phyloP scores from a whole-genome alignment of 139 green algal genomes.

The Ulvella scutata region DNA sequence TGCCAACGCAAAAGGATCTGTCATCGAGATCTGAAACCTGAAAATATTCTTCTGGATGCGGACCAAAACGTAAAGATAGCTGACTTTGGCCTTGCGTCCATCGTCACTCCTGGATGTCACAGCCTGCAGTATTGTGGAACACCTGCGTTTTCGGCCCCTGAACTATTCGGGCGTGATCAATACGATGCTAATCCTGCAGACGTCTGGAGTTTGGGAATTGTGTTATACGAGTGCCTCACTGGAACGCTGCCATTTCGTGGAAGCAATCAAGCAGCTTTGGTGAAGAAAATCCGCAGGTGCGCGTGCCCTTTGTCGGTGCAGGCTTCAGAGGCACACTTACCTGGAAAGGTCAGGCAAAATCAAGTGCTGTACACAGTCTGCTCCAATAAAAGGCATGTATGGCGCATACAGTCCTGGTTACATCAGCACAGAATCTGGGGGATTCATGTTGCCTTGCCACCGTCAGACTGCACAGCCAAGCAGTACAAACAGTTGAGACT shows the following conservation, averaged over 20 bases:
- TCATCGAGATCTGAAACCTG: constrained; percentile 59
- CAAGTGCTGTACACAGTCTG: background rate
- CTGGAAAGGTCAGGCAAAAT: too few relatives aligned
- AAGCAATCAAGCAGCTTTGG: constrained; percentile 14
- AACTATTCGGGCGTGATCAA: constrained; percentile 13
- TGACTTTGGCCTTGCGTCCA: constrained; percentile 50
- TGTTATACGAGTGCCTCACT: constrained; percentile 39
- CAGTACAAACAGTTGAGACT: background rate
- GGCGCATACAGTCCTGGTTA: background rate
- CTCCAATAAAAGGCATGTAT: background rate
- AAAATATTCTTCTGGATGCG: constrained; percentile 63
- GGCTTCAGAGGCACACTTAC: too few relatives aligned
- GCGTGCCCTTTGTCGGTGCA: too few relatives aligned
- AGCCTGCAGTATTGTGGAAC: constrained; percentile 19
- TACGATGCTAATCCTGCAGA: constrained; percentile 16
- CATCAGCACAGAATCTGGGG: background rate
- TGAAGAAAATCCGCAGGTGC: constrained; percentile 13
- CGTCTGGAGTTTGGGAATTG: constrained; percentile 43
- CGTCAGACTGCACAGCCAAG: background rate
- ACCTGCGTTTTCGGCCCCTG: constrained; percentile 31
- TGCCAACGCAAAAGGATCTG: constrained; percentile 58
- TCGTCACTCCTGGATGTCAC: constrained; percentile 30
- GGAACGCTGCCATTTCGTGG: constrained; percentile 36
- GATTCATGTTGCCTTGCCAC: background rate
- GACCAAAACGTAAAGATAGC: constrained; percentile 42